phyloP scores from a whole-genome alignment of 495 filamentous ascomycete species.

The Neohortaea acidophila region DNA sequence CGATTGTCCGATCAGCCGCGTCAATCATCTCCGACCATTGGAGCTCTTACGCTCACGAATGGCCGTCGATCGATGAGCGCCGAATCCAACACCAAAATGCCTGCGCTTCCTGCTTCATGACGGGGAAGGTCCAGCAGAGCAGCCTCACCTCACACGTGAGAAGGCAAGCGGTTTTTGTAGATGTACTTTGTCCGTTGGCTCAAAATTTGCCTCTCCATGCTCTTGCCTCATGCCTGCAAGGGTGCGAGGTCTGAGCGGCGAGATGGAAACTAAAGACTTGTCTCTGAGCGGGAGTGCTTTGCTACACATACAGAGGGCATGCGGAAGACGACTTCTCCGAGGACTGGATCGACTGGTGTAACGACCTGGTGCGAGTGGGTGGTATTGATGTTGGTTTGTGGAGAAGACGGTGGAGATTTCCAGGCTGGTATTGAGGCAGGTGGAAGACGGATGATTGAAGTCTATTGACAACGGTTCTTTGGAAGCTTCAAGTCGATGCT shows the following conservation, averaged over 20 bases:
- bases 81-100: slow-evolving; percentile 16
- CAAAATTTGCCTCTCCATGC: slow-evolving; percentile 8
- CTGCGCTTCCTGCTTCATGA: not conserved
- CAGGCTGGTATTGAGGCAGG: not conserved
- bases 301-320: not conserved
- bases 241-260: slow-evolving; percentile 1
- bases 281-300: slow-evolving; percentile 26
- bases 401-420: not conserved
- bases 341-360: not conserved
- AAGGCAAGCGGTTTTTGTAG: slow-evolving; percentile 29
- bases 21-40: slow-evolving; percentile 23
- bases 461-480: not conserved
- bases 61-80: slow-evolving; percentile 25
- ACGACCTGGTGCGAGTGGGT: not conserved
- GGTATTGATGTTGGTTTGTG: not conserved
- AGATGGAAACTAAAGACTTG: slow-evolving; percentile 29
- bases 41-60: slow-evolving; percentile 11
- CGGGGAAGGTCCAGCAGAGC: slow-evolving; percentile 1
- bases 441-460: no score
- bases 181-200: slow-evolving; percentile 29
- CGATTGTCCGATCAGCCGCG: slow-evolving; percentile 25
- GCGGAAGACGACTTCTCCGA: slow-evolving; percentile 17
- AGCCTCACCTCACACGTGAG: slow-evolving; percentile 12
- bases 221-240: no score
- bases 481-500: no score